Evolutionary conservation across 495 filamentous ascomycete species (phyloP), one percentile per base, ranked within the genome.

Genomic region (Ramalina intermedia): DNA sequence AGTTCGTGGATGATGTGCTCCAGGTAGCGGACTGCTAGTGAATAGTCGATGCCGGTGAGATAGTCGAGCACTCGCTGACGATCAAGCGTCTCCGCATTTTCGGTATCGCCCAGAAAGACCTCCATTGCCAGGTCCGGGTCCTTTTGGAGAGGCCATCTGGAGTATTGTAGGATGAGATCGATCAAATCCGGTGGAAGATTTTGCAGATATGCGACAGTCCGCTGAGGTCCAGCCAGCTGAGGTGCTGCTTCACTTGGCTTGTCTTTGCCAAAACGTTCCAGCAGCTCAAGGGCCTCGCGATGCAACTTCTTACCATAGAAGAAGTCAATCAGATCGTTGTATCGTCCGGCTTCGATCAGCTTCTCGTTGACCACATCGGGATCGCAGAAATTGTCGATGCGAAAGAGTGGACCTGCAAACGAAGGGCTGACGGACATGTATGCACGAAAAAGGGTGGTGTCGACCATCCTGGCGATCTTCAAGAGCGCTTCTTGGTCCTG

Each of bases 341-440:
- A 94, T 41, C 88, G 84, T 38, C 84, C 82, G 45, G 80, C 84
- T 60, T 94, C 87, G 50, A 93, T 79, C 8, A 99, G 71, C 52
- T 85, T 81, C 63, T 96, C 84, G 61, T 93, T 90, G 23, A 99
- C 89, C 1, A 99, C 91, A 24, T 85, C 83, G 0, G 91, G 90
- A 54, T 96, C 90, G 56, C 91, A 96, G 63, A 94, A 96, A 61
- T 99, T 99, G 61, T 87, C 81, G 43, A 96, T 87, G 13, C 93
- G 87, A 66, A 99, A 95, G 1, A 99, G 76, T 3, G 88, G 84
- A 1, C 84, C 86, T 26, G 86, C 88, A 1, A 96, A 71, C 2
- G 82, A 77, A 5, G 91, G 91, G 11, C 78, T 81, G 5, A 81
- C 84, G 53, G 85, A 86, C 85, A 96, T 96, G 59, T 91, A 88